Percentiles rank a stretch among this genome's conserved stretches.
These are phyloP conservation scores for Boletus fagicola DNA, from an alignment of 768 basidiomycete species.

Conservation along the genomic window DNA sequence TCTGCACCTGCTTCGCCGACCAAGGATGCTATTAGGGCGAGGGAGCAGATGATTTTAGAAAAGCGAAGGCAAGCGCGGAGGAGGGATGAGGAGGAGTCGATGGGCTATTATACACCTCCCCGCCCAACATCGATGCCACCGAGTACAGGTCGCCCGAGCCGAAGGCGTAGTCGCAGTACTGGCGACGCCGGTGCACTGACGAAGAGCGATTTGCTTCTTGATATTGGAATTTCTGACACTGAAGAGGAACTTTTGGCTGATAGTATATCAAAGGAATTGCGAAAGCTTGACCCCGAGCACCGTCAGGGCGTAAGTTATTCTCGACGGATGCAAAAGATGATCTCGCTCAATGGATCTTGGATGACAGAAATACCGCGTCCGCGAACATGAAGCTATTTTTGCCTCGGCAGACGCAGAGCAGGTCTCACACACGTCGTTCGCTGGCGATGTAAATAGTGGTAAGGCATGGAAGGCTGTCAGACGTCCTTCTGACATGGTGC, in stretches of 20 bases:
- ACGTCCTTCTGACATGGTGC: constrained; percentile 92
- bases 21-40: constrained; percentile 63
- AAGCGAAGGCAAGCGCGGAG: constrained; percentile 63
- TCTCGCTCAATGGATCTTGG: constrained; percentile 5
- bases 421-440: constrained; percentile 65
- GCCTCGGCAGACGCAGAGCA: constrained; percentile 74
- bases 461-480: constrained; percentile 85
- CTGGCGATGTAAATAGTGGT: constrained; percentile 81
- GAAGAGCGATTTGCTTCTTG: constrained; percentile 35
- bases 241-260: constrained; percentile 59
- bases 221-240: constrained; percentile 38
- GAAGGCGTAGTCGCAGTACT: constrained; percentile 75
- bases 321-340: neutral
- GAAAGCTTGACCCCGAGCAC: constrained; percentile 46
- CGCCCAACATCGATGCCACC: constrained; percentile 26
- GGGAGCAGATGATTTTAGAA: constrained; percentile 70
- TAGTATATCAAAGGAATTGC: constrained; percentile 72
- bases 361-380: constrained; percentile 73
- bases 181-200: constrained; percentile 60
- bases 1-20: constrained; percentile 47
- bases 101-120: constrained; percentile 35
- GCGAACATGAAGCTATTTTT: constrained; percentile 78
- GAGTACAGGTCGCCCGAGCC: constrained; percentile 47
- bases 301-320: constrained; percentile 23
- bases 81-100: constrained; percentile 47